Base-by-base conservation (phyloP, 2,329 filamentous ascomycete species). In the Rutstroemia sp. region DNA sequence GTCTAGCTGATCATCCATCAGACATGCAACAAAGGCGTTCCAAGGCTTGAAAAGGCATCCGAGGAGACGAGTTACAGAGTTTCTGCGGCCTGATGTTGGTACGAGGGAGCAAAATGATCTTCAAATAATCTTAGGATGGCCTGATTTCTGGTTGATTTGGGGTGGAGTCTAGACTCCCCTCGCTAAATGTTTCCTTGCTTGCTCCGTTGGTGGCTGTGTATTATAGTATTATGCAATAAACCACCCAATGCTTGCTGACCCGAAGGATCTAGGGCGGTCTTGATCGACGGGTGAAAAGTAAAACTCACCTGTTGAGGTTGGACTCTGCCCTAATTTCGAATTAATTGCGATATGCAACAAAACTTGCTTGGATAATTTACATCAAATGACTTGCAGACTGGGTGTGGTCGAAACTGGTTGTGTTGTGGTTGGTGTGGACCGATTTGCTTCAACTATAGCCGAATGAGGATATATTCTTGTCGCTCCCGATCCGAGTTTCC, bases 131-230 rank as follows among this genome's bases (percentile, higher is more conserved):
- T 34, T 12, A 34, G 30, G 9, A 23, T 54, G 51, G 51, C 51
- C 51, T 54, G 51, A 54, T 54, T 54, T 53, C 19, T 48, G 47
- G 39, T 47, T 53, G 40, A 47, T 48, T 53, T 54, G 38, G 51
- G 36, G 19, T 34, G 30, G 30, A 48, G 42, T 54, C 51, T 54
- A 54, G 51, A 54, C 17, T 34, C 27, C 17, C 10, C 39, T 54
- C 51, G 51, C 44, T 48, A 48, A 23, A 19, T 38, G 12, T 39
- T 53, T 12, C 30, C 30, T 34, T 34, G 30, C 30, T 34, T 10
- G 27, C 51, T 48, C 38, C 14, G 36, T 53, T 48, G 8, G 50
- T 47, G 10, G 2, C 21, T 36, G 40, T 34, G 34, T 19, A 34
- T 42, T 42, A 42, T 42, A n/a, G 34, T 19, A 34, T 42, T 42